These are phyloP conservation scores for Malassezia vespertilionis DNA, from an alignment of 1,284 basidiomycete genomes.

Conservation along the genomic window DNA sequence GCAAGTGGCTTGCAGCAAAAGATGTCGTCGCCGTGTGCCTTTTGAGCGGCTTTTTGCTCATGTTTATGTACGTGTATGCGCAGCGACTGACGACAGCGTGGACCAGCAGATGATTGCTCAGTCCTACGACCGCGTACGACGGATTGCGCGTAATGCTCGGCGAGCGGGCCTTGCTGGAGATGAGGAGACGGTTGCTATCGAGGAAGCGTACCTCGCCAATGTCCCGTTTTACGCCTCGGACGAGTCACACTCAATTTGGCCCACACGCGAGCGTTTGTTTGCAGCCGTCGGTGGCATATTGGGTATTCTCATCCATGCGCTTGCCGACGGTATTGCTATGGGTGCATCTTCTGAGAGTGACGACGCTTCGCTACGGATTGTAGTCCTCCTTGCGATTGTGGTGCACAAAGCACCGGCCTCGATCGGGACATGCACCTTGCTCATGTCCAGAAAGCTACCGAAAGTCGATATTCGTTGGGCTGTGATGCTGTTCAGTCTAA, in stretches of 20 bases:
- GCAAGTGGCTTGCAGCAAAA: conserved; percentile 16
- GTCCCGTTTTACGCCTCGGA: neutral
- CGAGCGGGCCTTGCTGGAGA: no score
- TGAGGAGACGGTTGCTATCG: no score
- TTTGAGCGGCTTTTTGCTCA: conserved; percentile 38
- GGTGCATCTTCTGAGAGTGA: conserved; percentile 30
- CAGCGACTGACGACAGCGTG: conserved; percentile 3
- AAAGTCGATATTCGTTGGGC: conserved; percentile 27
- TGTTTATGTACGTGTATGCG: conserved; percentile 28
- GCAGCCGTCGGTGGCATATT: conserved; percentile 30
- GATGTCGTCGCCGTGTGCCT: conserved; percentile 30
- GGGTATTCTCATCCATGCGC: conserved; percentile 40
- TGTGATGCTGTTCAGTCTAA: conserved; percentile 28
- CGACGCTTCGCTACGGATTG: conserved; percentile 31
- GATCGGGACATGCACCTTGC: conserved; percentile 39
- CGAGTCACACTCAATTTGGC: no score
- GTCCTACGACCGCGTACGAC: neutral
- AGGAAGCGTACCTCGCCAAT: no score
- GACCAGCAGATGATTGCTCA: conserved; percentile 13
- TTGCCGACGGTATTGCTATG: conserved; percentile 43
- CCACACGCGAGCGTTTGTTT: conserved; percentile 6
- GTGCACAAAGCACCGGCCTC: conserved; percentile 46
- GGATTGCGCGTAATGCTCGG: no score
- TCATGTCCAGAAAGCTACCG: conserved; percentile 29
- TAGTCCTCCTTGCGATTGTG: conserved; percentile 42